phyloP scores from a whole-genome alignment of 495 filamentous ascomycete genomes.

The Corynascus novoguineensis region DNA sequence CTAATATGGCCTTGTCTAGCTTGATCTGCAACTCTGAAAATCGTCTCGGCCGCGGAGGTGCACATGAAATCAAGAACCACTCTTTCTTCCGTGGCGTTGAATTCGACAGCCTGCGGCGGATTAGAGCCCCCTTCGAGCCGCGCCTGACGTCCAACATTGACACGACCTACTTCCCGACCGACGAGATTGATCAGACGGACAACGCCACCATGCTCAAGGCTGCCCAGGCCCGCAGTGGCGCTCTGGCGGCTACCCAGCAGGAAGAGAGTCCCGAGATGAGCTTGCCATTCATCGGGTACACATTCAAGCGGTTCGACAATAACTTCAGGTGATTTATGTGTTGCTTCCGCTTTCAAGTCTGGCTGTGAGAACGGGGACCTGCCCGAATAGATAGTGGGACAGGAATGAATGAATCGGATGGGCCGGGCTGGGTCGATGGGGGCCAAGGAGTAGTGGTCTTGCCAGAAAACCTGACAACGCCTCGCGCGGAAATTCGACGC shows the following conservation, averaged over 20 bases:
- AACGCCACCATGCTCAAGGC: conserved; percentile 67
- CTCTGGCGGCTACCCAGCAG: conserved; percentile 19
- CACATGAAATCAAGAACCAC: conserved; percentile 86
- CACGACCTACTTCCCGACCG: conserved; percentile 97
- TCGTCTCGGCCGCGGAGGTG: conserved; percentile 77
- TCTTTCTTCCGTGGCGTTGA: conserved; percentile 94
- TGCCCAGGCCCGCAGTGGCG: conserved; percentile 48
- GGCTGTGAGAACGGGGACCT: not conserved
- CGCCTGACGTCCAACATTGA: conserved; percentile 86
- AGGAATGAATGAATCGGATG: no score
- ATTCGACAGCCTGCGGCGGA: conserved; percentile 83
- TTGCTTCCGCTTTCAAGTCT: not conserved
- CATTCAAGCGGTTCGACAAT: conserved; percentile 96
- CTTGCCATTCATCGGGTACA: conserved; percentile 96
- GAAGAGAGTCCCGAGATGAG: conserved; percentile 74
- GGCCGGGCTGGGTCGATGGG: not conserved
- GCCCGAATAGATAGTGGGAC: no score
- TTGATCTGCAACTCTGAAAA: conserved; percentile 88
- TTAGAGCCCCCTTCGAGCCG: conserved; percentile 93
- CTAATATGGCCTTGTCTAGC: conserved; percentile 36
- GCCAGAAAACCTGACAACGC: not conserved
- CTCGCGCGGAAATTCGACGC: not conserved
- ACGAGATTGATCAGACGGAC: conserved; percentile 93
- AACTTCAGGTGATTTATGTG: conserved; percentile 45
- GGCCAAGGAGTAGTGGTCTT: not conserved